phyloP scores from a whole-genome alignment of 108 stramenopile genomes.

The Nitzschia palea region DNA sequence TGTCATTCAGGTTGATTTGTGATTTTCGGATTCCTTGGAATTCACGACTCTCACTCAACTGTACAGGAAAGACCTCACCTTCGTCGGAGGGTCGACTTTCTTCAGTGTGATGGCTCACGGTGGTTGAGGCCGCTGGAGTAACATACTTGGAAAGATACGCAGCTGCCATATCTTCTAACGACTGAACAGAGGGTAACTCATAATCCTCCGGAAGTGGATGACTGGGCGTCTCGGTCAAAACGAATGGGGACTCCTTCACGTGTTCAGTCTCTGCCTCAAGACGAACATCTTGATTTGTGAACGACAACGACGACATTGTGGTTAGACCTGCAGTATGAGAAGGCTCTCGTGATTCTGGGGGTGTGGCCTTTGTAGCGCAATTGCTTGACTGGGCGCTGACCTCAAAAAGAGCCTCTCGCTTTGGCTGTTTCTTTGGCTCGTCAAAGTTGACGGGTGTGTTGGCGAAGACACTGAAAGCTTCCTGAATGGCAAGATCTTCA shows the following conservation, averaged over 20 bases:
- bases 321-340: background rate
- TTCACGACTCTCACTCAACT: background rate
- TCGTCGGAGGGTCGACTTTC: constrained; percentile 3
- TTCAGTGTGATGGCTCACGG: background rate
- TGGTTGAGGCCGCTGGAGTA: background rate
- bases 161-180: background rate
- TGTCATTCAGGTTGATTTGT: background rate
- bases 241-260: too few species aligned
- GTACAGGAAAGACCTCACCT: background rate
- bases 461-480: constrained; percentile 21
- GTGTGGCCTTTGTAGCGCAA: background rate
- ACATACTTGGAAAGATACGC: background rate
- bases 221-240: too few species aligned
- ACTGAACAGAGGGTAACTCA: background rate
- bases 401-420: constrained; percentile 2
- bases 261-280: too few species aligned
- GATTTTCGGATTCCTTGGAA: background rate
- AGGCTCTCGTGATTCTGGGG: background rate
- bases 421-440: background rate
- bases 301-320: background rate
- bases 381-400: background rate
- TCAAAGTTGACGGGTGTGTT: background rate
- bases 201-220: too few species aligned
- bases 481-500: constrained; percentile 23
- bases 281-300: too few species aligned